Evolutionary conservation across 148 eudicot genomes (phyloP).

Genomic region (Fallopia convolvulus): DNA sequence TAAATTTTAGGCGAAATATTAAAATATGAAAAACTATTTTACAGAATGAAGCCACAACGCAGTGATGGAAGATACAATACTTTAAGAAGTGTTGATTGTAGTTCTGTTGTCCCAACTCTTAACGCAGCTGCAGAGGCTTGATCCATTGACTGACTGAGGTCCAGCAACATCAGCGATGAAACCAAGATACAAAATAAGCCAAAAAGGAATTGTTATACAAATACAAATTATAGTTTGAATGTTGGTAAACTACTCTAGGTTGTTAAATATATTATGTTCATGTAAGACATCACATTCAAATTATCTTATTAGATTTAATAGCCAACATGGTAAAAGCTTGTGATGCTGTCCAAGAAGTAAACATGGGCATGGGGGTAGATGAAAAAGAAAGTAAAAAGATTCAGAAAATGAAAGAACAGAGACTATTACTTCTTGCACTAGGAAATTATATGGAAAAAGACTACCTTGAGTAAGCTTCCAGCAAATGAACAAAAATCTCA

Average conservation of each 20-base stretch:
- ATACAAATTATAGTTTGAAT: background rate
- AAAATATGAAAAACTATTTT: background rate
- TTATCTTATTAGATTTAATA: background rate
- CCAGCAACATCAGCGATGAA: slow-evolving; percentile 17
- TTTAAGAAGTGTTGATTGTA: slow-evolving; percentile 55
- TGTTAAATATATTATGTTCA: background rate
- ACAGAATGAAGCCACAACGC: background rate
- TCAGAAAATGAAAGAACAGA: background rate
- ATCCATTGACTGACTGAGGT: slow-evolving; percentile 53
- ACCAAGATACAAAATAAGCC: background rate
- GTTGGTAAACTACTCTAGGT: background rate
- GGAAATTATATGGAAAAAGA: background rate
- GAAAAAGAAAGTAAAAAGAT: no score
- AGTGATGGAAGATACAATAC: slow-evolving; percentile 24
- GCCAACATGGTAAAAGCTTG: background rate
- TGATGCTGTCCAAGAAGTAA: background rate
- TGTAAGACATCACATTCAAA: background rate
- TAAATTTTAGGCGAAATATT: background rate
- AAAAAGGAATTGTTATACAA: background rate
- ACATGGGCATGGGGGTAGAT: background rate
- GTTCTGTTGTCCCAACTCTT: slow-evolving; percentile 55
- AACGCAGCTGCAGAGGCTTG: slow-evolving; percentile 46
- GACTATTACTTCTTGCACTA: background rate
- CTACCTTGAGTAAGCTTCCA: slow-evolving; percentile 71
- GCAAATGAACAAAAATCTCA: slow-evolving; percentile 78